phyloP scores from a whole-genome alignment of 202 grass and related monocot genomes.

The Carex arenaria region DNA sequence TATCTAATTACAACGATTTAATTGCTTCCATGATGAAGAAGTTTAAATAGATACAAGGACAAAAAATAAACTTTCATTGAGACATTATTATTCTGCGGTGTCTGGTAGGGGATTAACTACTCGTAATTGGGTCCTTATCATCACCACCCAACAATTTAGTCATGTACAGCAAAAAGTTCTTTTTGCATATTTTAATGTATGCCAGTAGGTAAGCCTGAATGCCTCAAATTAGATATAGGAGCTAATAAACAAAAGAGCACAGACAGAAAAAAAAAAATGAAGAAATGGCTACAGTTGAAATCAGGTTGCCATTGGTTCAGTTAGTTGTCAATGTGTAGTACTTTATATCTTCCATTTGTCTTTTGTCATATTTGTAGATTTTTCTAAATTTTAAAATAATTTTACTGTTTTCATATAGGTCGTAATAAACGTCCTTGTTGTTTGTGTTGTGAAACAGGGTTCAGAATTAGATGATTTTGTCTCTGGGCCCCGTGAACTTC shows the following conservation, averaged over 20 bases:
- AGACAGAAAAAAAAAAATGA: not conserved
- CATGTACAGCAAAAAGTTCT: not conserved
- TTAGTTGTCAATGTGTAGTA: not conserved
- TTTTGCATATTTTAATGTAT: not conserved
- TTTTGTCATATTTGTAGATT: not conserved
- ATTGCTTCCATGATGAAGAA: not conserved
- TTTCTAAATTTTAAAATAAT: not conserved
- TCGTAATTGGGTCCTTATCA: not conserved
- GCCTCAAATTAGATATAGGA: not conserved
- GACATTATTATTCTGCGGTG: not conserved
- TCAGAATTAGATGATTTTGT: constrained; percentile 98
- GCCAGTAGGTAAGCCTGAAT: not conserved
- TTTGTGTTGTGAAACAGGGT: constrained; percentile 51
- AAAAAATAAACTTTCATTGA: not conserved
- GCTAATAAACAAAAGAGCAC: not conserved
- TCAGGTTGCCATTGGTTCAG: not conserved
- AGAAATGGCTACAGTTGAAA: not conserved
- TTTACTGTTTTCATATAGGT: constrained; percentile 1
- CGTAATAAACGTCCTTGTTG: constrained; percentile 10
- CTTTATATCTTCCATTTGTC: not conserved
- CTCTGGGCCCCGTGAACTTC: constrained; percentile 91
- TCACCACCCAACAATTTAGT: not conserved
- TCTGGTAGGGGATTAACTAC: not conserved
- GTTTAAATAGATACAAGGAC: constrained; percentile 1
- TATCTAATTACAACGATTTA: not conserved